Base-by-base conservation (phyloP, 306 rosid genomes). In the Vicia villosa region DNA sequence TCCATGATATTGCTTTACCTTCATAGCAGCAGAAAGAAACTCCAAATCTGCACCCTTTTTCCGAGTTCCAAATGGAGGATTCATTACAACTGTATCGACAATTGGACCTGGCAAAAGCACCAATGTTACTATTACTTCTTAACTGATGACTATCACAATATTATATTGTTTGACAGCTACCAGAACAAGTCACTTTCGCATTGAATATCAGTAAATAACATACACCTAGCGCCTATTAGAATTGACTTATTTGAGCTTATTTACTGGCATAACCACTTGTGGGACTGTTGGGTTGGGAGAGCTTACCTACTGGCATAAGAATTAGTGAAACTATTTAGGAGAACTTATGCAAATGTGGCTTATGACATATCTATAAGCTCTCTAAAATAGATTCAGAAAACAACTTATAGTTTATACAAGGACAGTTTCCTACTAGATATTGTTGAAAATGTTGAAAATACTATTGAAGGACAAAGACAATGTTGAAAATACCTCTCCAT, bases 1-100 rank as follows among this genome's bases (percentile, higher is more conserved):
- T 47, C 22, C 43, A 40, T 40, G 73, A n/a, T 41, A 30, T 66
- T 49, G 59, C 52, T 70, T 75, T 75, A 87, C 97, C 97, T 87
- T 89, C 85, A 91, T 79, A 75, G 95, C 90, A 69, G 63, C 83
- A 52, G 30, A 63, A 66, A 94, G 96, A 69, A 94, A 94, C 68
- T 88, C 91, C 88, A 94, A 84, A 72, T 94, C 96, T 24, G 88
- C 96, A 16, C 99, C 99, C 78, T 89, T 91, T 64, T 72, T 82
- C 66, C 88, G 84, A 54, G 97, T 87, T 80, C 99, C 97, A 72
- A 94, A 89, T 47, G 97, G 99, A 45, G 99, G 96, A 77, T 94
- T 94, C 96, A 91, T 94, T 40, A 94, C 80, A 73, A 94, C 85
- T 15, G 97, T 94, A 81, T 94, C 95, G 73, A 87, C 87, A 69